Base-by-base conservation (phyloP, 2,329 filamentous ascomycete genomes). In the Calycina herbarum region DNA sequence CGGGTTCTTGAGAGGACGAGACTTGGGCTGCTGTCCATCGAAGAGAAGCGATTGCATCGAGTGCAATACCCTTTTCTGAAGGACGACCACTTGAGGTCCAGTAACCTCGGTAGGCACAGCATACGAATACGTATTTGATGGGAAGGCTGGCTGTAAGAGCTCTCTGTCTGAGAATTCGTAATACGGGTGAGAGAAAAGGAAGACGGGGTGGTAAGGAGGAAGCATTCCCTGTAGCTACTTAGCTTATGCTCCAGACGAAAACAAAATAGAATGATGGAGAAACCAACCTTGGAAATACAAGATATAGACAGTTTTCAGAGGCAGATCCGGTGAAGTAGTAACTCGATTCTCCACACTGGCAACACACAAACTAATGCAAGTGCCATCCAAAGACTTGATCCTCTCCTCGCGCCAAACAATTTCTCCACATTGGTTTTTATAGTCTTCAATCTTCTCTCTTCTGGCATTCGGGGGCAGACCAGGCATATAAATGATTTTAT, bases 401-500 rank as follows among this genome's bases (percentile, higher is more conserved):
- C 82, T 82, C 70, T 86, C 82, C 71, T 92, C 87, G n/a, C 80
- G 77, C 91, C 91, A 94, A 48, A 74, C 66, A n/a, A 93, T 80
- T 0, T 86, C 86, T 31, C 78, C 79, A 69, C 88, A 92, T 45
- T 84, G 80, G 3, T 76, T 75, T 31, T 79, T 79, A 73, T 91
- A 93, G 71, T 90, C 86, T 2, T 79, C 78, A 45, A 94, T 88
- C 64, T 79, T 86, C 78, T 93, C 89, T 29, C 83, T 82, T 17
- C 90, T 83, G 0, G 90, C 82, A 73, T 89, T 89, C 2, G 90
- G 90, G 20, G 90, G 90, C 61, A 93, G 78, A 57, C 89, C 89
- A 0, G 91, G 89, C 80, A 93, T 92, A 77, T 93, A 94, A 66
- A 94, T 90, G 74, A 94, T 92, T 74, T 89, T 89, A 73, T 94